Evolutionary conservation across 305 asterid genomes (phyloP).

Genomic region (Fraxinus latifolia): DNA sequence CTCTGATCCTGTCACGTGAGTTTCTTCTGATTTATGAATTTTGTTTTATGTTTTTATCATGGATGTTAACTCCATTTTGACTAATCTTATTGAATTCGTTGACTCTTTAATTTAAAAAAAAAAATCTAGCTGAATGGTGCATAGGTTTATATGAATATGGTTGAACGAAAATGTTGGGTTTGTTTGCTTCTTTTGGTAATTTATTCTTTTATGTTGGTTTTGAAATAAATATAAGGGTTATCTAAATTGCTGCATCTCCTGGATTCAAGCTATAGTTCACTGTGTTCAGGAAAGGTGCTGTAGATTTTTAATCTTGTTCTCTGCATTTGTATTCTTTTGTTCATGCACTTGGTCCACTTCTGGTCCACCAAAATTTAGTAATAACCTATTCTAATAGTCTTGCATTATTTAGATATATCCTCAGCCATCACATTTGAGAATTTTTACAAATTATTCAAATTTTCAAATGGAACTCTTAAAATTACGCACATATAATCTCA

Average conservation of each 20-base stretch:
- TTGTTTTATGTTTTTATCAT: background rate
- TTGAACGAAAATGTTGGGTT: background rate
- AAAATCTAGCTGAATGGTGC: conserved; percentile 14
- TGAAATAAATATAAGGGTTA: background rate
- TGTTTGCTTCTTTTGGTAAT: background rate
- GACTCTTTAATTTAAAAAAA: background rate
- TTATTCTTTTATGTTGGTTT: background rate
- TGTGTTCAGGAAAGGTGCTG: background rate
- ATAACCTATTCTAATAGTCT: background rate
- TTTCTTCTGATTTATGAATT: conserved; percentile 3
- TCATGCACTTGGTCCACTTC: background rate
- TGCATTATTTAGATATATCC: background rate
- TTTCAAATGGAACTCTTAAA: background rate
- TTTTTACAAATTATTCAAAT: background rate
- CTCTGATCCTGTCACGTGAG: conserved; percentile 86
- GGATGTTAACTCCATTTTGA: background rate
- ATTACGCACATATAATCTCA: background rate
- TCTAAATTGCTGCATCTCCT: background rate
- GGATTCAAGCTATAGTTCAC: background rate
- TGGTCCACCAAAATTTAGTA: background rate
- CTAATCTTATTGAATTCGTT: background rate
- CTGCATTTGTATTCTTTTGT: background rate
- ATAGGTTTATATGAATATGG: background rate
- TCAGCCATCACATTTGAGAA: background rate
- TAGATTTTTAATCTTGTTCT: background rate